Evolutionary conservation across 148 eudicot genomes (phyloP).

Genomic region (Arctostaphylos glauca): DNA sequence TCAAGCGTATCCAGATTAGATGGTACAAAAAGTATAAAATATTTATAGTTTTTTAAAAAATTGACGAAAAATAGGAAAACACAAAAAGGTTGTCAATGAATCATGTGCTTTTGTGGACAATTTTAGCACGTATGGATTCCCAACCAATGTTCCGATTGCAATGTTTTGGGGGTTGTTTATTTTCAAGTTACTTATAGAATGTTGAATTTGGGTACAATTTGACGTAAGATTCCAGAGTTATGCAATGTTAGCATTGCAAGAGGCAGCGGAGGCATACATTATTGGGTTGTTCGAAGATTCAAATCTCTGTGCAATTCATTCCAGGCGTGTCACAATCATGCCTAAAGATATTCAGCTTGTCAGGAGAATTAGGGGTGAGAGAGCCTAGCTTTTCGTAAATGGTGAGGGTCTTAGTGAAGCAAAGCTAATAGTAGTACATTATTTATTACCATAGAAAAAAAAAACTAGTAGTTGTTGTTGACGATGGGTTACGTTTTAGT

Average conservation of each 20-base stretch:
- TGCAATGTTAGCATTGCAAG: constrained; percentile 16
- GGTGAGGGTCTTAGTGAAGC: background rate
- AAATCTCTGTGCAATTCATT: background rate
- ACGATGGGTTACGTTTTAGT: too few species aligned
- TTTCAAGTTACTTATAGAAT: background rate
- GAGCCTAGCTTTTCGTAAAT: background rate
- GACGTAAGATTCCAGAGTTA: constrained; percentile 10
- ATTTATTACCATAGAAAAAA: too few species aligned
- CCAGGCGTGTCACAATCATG: background rate
- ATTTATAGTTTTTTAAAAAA: too few species aligned
- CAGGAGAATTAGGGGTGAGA: constrained; percentile 13
- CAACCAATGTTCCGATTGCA: too few species aligned
- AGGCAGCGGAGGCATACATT: constrained; percentile 15
- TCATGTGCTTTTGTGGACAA: too few species aligned
- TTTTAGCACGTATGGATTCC: too few species aligned
- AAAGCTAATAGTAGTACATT: background rate
- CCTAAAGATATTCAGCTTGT: background rate
- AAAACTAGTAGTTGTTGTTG: too few species aligned
- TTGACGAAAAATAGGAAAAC: too few species aligned
- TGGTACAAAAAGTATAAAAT: too few species aligned
- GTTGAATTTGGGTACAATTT: constrained; percentile 10
- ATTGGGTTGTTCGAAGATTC: constrained; percentile 10
- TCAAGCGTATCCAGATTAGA: too few species aligned
- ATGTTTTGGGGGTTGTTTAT: too few species aligned
- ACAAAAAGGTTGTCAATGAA: too few species aligned